Evolutionary conservation across 2,329 filamentous ascomycete species (phyloP).

Genomic region (Colletotrichum spinosum): DNA sequence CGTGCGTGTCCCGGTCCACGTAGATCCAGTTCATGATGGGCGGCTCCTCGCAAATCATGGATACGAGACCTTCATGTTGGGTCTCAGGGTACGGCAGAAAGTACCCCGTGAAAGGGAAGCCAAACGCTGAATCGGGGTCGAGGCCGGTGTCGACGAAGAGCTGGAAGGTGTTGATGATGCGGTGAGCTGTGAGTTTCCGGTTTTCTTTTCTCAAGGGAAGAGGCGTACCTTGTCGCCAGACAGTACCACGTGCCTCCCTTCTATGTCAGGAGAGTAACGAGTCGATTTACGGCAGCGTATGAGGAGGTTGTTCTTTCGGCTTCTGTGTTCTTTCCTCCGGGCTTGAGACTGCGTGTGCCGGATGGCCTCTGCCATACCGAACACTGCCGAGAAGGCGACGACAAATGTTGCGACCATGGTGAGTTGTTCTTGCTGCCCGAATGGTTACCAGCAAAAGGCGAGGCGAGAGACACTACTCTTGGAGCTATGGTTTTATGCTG

Average conservation of each 20-base stretch:
- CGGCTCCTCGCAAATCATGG: constrained; percentile 60
- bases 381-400: constrained; percentile 55
- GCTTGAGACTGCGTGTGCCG: constrained; percentile 58
- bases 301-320: constrained; percentile 51
- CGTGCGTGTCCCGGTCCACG: constrained; percentile 57
- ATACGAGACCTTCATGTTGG: constrained; percentile 58
- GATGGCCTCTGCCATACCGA: constrained; percentile 60
- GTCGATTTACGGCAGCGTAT: constrained; percentile 60
- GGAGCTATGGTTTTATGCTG: constrained; percentile 10
- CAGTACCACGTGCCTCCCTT: constrained; percentile 58
- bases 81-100: constrained; percentile 68
- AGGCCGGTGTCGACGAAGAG: constrained; percentile 59
- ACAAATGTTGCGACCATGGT: constrained; percentile 47
- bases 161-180: constrained; percentile 36
- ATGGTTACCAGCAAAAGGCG: background rate
- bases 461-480: background rate
- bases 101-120: constrained; percentile 68
- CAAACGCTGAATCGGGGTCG: constrained; percentile 45
- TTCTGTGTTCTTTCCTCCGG: constrained; percentile 59
- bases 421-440: background rate
- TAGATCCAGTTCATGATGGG: constrained; percentile 65
- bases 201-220: too few species aligned
- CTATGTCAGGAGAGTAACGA: constrained; percentile 52
- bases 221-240: constrained; percentile 53
- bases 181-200: background rate